Evolutionary conservation across 768 basidiomycete species (phyloP).

Genomic region (Boletus rubroflammeus): DNA sequence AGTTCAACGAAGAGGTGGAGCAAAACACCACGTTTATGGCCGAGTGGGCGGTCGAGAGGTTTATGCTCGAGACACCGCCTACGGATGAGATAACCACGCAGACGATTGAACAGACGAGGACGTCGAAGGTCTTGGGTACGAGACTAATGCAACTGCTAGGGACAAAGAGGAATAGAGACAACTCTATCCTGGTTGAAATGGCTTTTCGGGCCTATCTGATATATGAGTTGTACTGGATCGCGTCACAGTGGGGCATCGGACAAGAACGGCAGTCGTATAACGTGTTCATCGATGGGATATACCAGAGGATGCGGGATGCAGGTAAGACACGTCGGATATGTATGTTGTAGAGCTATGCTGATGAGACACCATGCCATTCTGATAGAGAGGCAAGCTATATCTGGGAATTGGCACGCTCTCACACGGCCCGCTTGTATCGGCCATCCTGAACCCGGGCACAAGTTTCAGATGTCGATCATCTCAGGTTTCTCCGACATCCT

Average conservation of each 20-base stretch:
- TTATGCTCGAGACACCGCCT: constrained; percentile 20
- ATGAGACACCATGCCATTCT: not conserved
- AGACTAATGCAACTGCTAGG: constrained; percentile 19
- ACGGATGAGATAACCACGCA: not conserved
- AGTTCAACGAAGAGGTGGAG: constrained; percentile 43
- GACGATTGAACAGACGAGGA: constrained; percentile 9
- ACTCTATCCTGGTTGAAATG: constrained; percentile 32
- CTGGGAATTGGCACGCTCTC: constrained; percentile 22
- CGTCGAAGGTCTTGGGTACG: constrained; percentile 9
- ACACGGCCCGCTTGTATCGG: constrained; percentile 9
- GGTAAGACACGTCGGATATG: constrained; percentile 26
- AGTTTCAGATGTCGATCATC: constrained; percentile 8
- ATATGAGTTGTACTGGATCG: constrained; percentile 19
- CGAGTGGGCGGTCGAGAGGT: constrained; percentile 40
- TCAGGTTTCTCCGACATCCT: constrained; percentile 27
- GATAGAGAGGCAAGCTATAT: constrained; percentile 41
- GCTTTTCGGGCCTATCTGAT: constrained; percentile 28
- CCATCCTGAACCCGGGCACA: constrained; percentile 14
- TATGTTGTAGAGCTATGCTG: not conserved
- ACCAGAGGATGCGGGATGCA: constrained; percentile 30
- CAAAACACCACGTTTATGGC: constrained; percentile 44
- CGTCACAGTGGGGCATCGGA: constrained; percentile 20
- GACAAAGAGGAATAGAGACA: constrained; percentile 5
- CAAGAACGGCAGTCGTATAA: constrained; percentile 14
- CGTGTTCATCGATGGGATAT: constrained; percentile 24